phyloP scores from a whole-genome alignment of 495 filamentous ascomycete species.

The Aspergillus nidulans region DNA sequence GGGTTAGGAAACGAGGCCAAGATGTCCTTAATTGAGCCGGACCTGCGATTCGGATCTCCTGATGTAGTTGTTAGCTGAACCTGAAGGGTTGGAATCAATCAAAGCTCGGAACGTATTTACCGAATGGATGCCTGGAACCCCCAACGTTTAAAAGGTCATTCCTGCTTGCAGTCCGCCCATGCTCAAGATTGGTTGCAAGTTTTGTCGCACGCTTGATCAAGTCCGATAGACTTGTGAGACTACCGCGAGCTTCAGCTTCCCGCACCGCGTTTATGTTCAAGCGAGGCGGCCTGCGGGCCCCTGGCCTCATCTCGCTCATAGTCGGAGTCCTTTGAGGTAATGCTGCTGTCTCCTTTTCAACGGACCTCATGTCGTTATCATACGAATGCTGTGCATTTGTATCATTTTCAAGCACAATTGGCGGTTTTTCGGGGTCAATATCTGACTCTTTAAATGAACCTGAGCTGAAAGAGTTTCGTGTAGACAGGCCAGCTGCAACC shows the following conservation, averaged over 20 bases:
- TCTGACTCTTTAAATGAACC: slow-evolving; percentile 28
- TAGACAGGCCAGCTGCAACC: slow-evolving; percentile 19
- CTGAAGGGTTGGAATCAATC: neutral
- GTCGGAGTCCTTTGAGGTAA: slow-evolving; percentile 37
- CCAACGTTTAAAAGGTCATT: slow-evolving; percentile 40
- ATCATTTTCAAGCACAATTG: slow-evolving; percentile 23
- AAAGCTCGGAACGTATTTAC: slow-evolving; percentile 15
- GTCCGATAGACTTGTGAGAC: slow-evolving; percentile 85
- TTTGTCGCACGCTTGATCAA: slow-evolving; percentile 83
- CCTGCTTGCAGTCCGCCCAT: slow-evolving; percentile 75
- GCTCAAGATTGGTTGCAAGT: slow-evolving; percentile 83
- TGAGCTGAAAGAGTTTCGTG: slow-evolving; percentile 25
- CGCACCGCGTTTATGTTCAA: slow-evolving; percentile 75
- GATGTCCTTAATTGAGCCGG: slow-evolving; percentile 79
- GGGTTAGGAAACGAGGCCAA: slow-evolving; percentile 89
- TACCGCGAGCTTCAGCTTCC: slow-evolving; percentile 76
- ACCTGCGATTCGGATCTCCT: slow-evolving; percentile 35
- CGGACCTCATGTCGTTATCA: slow-evolving; percentile 2
- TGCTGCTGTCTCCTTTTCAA: slow-evolving; percentile 30
- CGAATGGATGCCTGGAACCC: slow-evolving; percentile 22
- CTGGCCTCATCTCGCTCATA: slow-evolving; percentile 39
- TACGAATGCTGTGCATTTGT: slow-evolving; percentile 8
- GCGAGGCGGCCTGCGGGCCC: slow-evolving; percentile 61
- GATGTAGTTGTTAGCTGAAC: neutral
- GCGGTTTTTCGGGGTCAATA: slow-evolving; percentile 34